Base-by-base conservation (phyloP, 1,284 basidiomycete genomes). In the Ustilago curta region DNA sequence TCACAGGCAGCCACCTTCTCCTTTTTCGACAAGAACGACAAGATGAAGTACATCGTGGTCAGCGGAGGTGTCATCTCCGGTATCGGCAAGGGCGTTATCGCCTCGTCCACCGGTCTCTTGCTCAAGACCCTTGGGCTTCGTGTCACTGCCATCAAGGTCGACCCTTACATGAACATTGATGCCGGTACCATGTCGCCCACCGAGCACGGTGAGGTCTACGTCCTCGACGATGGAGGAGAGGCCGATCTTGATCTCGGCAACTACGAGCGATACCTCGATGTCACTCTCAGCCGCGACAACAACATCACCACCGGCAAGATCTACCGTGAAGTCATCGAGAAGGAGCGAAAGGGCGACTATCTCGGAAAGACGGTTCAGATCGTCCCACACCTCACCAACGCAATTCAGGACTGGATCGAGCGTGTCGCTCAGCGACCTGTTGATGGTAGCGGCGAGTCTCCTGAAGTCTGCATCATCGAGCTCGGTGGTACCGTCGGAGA, bases 111-210 rank as follows among this genome's bases (percentile, higher is more conserved):
- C 18, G 96, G 96, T 73, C 88, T 99, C 55, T 89, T 99, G 58
- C 89, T 99, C 85, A 98, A 98, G 88, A 98, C 94, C 51, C 91
- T 92, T 35, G 96, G 96, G 48, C 88, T 97, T 75, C 96, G 95
- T 86, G 96, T 98, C 82, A 99, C 97, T 2, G 93, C 97, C 27
- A 98, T 99, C 89, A 99, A 99, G 88, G 98, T 99, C 81, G 96
- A 99, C 86, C 96, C 96, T 23, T 99, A 99, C 85, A 98, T 99
- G 95, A 99, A 99, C 88, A 97, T 99, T 82, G 96, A 99, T 89
- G 97, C 96, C 39, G 97, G 97, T 45, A 98, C 96, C 32, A 99
- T 99, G 96, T 90, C 94, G 44, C 97, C 96, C 14, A 97, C 95
- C 37, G 96, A 99, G 86, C 96, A 99, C 85, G 97, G 95, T 79